Base-by-base conservation (phyloP, 768 basidiomycete genomes). In the Auricularia sp. region DNA sequence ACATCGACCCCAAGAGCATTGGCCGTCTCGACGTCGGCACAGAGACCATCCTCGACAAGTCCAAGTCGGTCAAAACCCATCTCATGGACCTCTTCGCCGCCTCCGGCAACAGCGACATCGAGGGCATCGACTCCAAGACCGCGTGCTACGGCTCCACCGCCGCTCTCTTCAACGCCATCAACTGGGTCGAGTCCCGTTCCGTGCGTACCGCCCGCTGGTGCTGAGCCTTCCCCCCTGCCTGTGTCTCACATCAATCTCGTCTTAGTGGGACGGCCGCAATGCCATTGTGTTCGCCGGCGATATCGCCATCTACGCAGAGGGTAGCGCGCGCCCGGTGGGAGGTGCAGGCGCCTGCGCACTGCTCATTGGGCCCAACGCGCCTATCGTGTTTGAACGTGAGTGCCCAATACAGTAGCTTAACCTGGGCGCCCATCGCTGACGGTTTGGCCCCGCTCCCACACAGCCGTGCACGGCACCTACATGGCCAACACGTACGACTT, bases 121-220 rank as follows among this genome's bases (percentile, higher is more conserved):
- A 99, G 78, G 97, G 97, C 69, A 90, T 99, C 75, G 97, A 99
- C 79, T 94, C 91, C 58, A 98, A 98, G 81, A 99, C 98, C 74
- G 97, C 97, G 21, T 99, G 97, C 81, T 99, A 99, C 72, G 97
- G 97, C 35, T 95, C 93, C 42, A 99, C 97, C 29, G 97, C 97
- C 56, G 97, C 97, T 3, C 86, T 99, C 64, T 99, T 98, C 87
- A 99, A 99, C 77, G 91, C 93, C 60, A 81, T 96, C 73, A 99
- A 99, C 83, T 99, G 97, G 97, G 80, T 98, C 66, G 96, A 99
- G 75, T 90, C 88, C 42, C 86, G 86, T 61, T 93, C 90, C 56
- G 56, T 59, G 16, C 21, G 14, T 51, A 18, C 47, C 47, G 39
- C 39, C 39, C 39, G 39, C 39, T 7, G 39, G 39, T 14, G 39